Conservation (phyloP, 1,284 basidiomycete genomes). For the Cryptococcus maquisensis region DNA sequence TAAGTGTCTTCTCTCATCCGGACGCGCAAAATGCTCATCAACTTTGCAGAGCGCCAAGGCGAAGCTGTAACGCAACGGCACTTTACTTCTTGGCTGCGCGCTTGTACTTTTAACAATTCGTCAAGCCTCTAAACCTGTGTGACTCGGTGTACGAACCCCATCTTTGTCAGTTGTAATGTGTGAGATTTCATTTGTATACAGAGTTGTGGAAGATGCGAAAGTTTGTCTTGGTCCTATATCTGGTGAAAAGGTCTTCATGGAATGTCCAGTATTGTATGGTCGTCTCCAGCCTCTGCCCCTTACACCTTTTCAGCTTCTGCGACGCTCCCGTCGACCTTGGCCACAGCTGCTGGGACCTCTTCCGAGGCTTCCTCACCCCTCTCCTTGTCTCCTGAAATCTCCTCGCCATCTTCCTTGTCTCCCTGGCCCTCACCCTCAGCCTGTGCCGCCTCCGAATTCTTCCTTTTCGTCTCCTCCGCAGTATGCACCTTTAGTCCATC, state of each 20-base stretch:
- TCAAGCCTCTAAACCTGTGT: neutral
- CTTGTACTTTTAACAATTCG: no score
- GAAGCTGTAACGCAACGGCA: constrained; percentile 28
- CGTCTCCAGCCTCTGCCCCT: no score
- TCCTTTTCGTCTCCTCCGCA: constrained; percentile 1
- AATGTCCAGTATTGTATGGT: no score
- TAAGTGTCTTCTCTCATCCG: constrained; percentile 37
- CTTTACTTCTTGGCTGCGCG: no score
- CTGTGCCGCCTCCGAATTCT: neutral
- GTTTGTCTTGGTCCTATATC: no score
- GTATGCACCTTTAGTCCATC: constrained; percentile 1
- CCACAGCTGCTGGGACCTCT: neutral
- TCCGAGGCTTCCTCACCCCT: constrained; percentile 4
- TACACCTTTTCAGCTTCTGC: neutral
- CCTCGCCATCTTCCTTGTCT: neutral
- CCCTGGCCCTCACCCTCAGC: neutral
- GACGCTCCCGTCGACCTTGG: neutral
- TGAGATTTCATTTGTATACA: no score
- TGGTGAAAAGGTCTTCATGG: no score
- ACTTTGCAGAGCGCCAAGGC: constrained; percentile 30
- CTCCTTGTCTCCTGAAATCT: constrained; percentile 1
- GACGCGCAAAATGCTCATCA: constrained; percentile 3
- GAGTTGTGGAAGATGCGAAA: no score
- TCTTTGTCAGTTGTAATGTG: no score
- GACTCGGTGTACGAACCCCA: neutral